Conservation (phyloP, 2,329 filamentous ascomycete genomes). For the Fusarium heterosporum region DNA sequence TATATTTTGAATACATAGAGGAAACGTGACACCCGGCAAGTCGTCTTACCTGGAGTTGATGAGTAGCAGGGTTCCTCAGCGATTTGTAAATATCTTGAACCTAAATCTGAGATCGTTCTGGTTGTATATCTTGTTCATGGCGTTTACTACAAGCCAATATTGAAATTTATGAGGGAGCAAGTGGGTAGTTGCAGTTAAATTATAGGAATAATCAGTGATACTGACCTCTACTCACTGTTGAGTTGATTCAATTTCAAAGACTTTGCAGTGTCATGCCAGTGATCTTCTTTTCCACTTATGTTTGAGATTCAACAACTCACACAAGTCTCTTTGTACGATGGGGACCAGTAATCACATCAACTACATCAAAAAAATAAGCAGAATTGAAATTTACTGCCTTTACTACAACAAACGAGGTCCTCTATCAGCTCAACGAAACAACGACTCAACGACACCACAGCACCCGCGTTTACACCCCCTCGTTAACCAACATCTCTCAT, state of each 20-base stretch:
- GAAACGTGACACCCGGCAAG: no score
- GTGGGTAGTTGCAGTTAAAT: neutral
- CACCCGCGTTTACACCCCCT: neutral
- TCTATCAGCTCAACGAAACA: neutral
- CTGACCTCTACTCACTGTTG: no score
- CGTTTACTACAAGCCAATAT: constrained; percentile 20
- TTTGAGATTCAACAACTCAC: neutral
- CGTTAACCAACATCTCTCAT: neutral
- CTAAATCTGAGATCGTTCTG: neutral
- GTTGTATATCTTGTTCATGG: constrained; percentile 21
- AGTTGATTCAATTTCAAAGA: no score
- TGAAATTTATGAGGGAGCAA: constrained; percentile 21
- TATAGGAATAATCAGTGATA: no score
- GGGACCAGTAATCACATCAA: neutral
- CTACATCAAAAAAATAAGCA: neutral
- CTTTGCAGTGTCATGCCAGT: neutral
- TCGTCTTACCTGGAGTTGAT: no score
- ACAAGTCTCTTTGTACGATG: neutral
- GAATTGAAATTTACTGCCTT: neutral
- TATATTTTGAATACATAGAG: no score
- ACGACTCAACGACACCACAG: neutral
- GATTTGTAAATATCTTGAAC: fast-evolving
- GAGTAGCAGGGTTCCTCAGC: no score
- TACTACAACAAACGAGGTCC: neutral
- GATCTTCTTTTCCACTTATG: neutral